Evolutionary conservation across 805 yeast genomes (phyloP).

Genomic region (Candida manassasensis): DNA sequence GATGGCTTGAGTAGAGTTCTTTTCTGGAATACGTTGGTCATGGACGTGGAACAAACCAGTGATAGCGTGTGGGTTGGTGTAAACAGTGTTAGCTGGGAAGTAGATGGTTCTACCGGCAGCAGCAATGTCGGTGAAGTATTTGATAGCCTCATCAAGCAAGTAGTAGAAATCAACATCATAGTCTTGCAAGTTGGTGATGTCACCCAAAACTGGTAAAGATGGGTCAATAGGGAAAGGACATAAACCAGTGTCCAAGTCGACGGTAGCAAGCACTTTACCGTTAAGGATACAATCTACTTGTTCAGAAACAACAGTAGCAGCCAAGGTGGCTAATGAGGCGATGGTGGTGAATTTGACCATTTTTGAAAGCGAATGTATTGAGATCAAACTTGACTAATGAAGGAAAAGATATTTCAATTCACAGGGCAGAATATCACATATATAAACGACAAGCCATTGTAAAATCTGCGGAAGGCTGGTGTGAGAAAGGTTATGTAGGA

Average conservation of each 20-base stretch:
- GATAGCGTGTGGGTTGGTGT: slow-evolving; percentile 13
- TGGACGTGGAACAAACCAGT: slow-evolving; percentile 27
- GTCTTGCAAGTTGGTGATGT: slow-evolving; percentile 23
- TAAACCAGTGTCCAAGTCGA: slow-evolving; percentile 36
- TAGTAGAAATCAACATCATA: slow-evolving; percentile 35
- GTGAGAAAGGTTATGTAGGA: no score
- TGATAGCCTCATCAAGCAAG: slow-evolving; percentile 17
- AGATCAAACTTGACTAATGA: neutral
- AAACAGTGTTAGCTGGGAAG: slow-evolving; percentile 29
- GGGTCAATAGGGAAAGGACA: slow-evolving; percentile 36
- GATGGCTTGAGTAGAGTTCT: slow-evolving; percentile 38
- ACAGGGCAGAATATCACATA: no score
- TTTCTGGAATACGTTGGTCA: slow-evolving; percentile 20
- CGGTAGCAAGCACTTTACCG: slow-evolving; percentile 29
- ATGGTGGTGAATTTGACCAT: slow-evolving; percentile 4
- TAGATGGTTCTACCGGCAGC: slow-evolving; percentile 29
- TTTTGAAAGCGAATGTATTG: slow-evolving; percentile 2
- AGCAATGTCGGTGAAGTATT: slow-evolving; percentile 30
- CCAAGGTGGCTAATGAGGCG: slow-evolving; percentile 12
- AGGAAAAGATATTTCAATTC: no score
- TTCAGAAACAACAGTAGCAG: slow-evolving; percentile 24
- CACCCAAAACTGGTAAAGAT: slow-evolving; percentile 22
- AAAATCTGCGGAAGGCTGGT: no score
- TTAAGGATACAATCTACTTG: slow-evolving; percentile 35
- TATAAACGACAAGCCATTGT: no score